phyloP scores from a whole-genome alignment of 306 rosid genomes.

The Ormosia semicastrata region DNA sequence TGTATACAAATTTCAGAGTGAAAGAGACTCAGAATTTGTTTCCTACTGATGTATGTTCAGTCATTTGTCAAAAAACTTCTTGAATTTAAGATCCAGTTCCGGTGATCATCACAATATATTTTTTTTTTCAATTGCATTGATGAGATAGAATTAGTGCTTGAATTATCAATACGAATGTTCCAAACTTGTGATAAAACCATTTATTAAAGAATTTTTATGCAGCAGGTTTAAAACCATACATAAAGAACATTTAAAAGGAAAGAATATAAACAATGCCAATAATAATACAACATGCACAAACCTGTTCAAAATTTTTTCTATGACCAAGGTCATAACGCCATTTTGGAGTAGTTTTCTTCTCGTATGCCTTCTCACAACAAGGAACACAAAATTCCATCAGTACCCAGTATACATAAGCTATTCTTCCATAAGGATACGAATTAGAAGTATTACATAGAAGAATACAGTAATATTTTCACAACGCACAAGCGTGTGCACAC shows the following conservation, averaged over 20 bases:
- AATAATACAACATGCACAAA: slow-evolving; percentile 26
- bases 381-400: slow-evolving; percentile 32
- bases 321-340: slow-evolving; percentile 99
- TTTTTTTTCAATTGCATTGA: background rate
- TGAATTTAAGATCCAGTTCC: background rate
- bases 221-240: background rate
- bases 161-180: background rate
- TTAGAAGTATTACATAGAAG: background rate
- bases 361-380: slow-evolving; percentile 74
- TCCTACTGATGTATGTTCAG: background rate
- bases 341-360: slow-evolving; percentile 90
- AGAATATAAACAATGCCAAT: background rate
- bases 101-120: background rate
- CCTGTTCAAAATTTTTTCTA: slow-evolving; percentile 96
- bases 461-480: background rate
- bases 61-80: background rate
- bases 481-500: background rate
- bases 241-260: background rate
- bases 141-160: background rate
- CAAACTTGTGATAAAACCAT: background rate
- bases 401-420: background rate
- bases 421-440: background rate
- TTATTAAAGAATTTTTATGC: background rate
- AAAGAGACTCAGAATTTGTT: background rate
- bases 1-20: background rate